phyloP scores from a whole-genome alignment of 192 early-diverging fungal genomes.

The Coemansia sp. region DNA sequence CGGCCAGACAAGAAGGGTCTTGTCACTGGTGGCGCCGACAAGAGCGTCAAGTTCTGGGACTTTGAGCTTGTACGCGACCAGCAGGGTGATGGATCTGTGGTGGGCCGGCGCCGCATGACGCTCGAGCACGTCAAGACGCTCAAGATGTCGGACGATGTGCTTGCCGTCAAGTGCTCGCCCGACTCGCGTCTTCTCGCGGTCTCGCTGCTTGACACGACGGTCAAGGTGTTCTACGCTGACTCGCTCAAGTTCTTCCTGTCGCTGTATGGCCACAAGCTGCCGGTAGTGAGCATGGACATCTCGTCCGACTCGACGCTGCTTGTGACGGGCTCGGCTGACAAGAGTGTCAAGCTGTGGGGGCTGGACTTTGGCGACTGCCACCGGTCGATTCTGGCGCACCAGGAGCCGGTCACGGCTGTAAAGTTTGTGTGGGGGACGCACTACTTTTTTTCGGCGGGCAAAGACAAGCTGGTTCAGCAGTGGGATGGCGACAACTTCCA shows the following conservation, averaged over 20 bases:
- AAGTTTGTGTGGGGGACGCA: slow-evolving; percentile 93
- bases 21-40: slow-evolving; percentile 89
- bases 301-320: slow-evolving; percentile 89
- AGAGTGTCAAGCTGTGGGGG: slow-evolving; percentile 98
- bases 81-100: slow-evolving; percentile 16
- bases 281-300: slow-evolving; percentile 98
- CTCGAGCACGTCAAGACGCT: slow-evolving; percentile 86
- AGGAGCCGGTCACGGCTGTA: slow-evolving; percentile 83
- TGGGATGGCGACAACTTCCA: slow-evolving; percentile 99
- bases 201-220: slow-evolving; percentile 87
- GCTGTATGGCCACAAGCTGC: slow-evolving; percentile 96
- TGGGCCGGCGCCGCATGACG: slow-evolving; percentile 62
- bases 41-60: slow-evolving; percentile 98
- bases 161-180: slow-evolving; percentile 80
- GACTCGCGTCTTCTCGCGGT: slow-evolving; percentile 87
- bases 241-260: slow-evolving; percentile 97
- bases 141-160: slow-evolving; percentile 91
- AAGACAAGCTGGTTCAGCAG: slow-evolving; percentile 88
- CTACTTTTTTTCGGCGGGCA: slow-evolving; percentile 90
- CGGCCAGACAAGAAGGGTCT: slow-evolving; percentile 84
- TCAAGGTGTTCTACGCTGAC: slow-evolving; percentile 96
- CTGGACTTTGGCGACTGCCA: slow-evolving; percentile 99
- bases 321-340: slow-evolving; percentile 93
- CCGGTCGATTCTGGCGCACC: slow-evolving; percentile 88
- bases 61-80: slow-evolving; percentile 70